Evolutionary conservation across 2,329 filamentous ascomycete genomes (phyloP), one percentile per base, ranked within the genome.

Genomic region (Beauveria sp.): DNA sequence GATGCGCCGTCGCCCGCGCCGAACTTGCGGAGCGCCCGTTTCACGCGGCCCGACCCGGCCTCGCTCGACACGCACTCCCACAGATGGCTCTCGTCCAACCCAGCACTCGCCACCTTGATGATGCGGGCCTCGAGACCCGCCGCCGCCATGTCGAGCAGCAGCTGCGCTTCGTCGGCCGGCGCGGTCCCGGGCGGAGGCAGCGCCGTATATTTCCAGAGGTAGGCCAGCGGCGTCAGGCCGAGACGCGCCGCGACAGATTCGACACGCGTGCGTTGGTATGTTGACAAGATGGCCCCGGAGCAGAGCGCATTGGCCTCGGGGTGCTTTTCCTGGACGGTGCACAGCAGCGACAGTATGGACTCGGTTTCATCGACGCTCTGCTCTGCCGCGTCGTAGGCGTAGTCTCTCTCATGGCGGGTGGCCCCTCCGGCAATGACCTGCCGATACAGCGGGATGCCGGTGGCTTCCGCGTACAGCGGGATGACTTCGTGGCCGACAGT

Each of bases 221-320:
- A 98, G 7, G 92, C 89, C 31, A 99, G 79, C 16, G 95, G 91
- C 1, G 83, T 83, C 14, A 99, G 82, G 2, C 89, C 89, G n/a
- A 98, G 80, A 18, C 95, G 83, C n/a, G 87, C 71, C 12, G 93
- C 93, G 12, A 98, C 88, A 62, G 90, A 93, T 76, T 99, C 95
- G 55, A 99, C 89, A n/a, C 95, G 83, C 1, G 93, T 98, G 62
- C 95, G 88, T 76, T 99, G 95, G 75, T 99, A 99, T 3, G 92
- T 96, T 10, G 91, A 96, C 43, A 98, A 77, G 64, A 99, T 96
- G 22, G 95, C 95, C 60, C 95, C 95, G 0, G 93, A 91, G 67
- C 88, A 93, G 55, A 99, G 78, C 38, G 93, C 95, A 71, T 96
- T 93, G 57, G 90, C 89, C 62, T 88, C 83, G 0, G 93, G 93